These are phyloP conservation scores for Phaeosphaeria sp. DNA, from an alignment of 2,329 filamentous ascomycete species.

Conservation along the genomic window DNA sequence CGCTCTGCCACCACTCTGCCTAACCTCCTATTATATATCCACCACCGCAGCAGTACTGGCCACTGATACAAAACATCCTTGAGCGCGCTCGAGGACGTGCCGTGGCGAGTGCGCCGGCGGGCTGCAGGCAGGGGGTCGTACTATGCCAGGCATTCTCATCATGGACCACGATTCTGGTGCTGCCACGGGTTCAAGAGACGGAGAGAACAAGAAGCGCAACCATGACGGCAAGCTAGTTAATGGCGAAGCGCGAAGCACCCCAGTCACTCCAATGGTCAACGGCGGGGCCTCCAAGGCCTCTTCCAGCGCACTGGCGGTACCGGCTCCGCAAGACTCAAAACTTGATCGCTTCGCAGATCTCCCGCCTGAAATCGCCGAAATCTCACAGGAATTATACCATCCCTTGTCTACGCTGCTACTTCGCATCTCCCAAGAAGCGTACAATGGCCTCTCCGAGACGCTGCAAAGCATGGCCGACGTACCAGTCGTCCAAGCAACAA, in stretches of 20 bases:
- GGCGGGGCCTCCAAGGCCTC: slow-evolving; percentile 1
- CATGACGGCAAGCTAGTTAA: slow-evolving; percentile 41
- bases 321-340: slow-evolving; percentile 11
- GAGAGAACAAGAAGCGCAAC: slow-evolving; percentile 38
- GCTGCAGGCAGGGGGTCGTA: slow-evolving; percentile 40
- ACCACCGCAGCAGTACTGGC: background rate
- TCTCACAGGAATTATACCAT: slow-evolving; percentile 74
- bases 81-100: slow-evolving; percentile 14
- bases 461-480: slow-evolving; percentile 74
- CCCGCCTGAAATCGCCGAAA: slow-evolving; percentile 67
- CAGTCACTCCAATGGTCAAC: slow-evolving; percentile 16
- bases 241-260: slow-evolving; percentile 27
- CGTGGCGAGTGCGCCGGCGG: slow-evolving; percentile 42
- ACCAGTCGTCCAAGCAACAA: slow-evolving; percentile 64
- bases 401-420: slow-evolving; percentile 77
- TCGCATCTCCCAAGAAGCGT: slow-evolving; percentile 82
- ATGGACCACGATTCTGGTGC: slow-evolving; percentile 55
- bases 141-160: slow-evolving; percentile 58
- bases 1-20: background rate
- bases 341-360: slow-evolving; percentile 37
- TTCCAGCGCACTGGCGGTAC: slow-evolving; percentile 6
- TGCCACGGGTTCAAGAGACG: slow-evolving; percentile 37
- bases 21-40: background rate
- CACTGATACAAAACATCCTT: slow-evolving; percentile 3
- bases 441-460: slow-evolving; percentile 76